Percentiles rank a stretch among this genome's conserved stretches.
Conservation (phyloP, 805 yeast genomes). For the Wickerhamiella spandovensis region DNA sequence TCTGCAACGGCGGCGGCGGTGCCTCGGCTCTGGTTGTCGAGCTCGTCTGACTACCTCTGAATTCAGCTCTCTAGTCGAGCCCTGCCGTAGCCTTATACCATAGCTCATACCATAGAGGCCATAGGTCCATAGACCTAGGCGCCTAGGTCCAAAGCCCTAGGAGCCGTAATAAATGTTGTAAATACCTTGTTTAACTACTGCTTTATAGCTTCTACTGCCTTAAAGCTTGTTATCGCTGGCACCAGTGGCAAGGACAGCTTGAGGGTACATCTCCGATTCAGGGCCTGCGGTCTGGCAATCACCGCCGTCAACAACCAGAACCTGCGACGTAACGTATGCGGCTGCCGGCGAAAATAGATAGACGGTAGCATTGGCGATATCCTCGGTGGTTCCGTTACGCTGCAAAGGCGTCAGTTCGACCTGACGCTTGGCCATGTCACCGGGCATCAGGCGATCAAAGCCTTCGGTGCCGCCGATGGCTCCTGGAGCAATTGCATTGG, state of each 20-base stretch:
- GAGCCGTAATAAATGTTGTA: too few species aligned
- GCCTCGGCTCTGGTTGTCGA: slow-evolving; percentile 88
- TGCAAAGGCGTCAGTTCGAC: slow-evolving; percentile 38
- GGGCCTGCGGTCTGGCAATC: slow-evolving; percentile 49
- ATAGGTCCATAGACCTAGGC: neutral
- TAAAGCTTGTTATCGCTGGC: neutral
- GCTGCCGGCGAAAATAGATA: slow-evolving; percentile 78
- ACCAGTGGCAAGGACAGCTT: slow-evolving; percentile 18
- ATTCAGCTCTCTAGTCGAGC: too few species aligned
- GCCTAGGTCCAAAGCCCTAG: neutral
- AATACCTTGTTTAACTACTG: too few species aligned
- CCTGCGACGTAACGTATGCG: slow-evolving; percentile 57
- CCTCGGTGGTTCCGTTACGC: slow-evolving; percentile 46
- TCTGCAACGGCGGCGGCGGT: slow-evolving; percentile 99
- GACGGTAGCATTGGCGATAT: slow-evolving; percentile 80
- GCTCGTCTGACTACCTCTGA: slow-evolving; percentile 29
- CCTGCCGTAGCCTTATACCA: too few species aligned
- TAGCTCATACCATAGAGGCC: too few species aligned
- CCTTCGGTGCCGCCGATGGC: slow-evolving; percentile 84
- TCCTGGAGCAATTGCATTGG: slow-evolving; percentile 86
- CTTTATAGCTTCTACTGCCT: too few species aligned
- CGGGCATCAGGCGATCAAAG: slow-evolving; percentile 43
- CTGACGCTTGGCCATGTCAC: slow-evolving; percentile 27
- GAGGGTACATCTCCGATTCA: slow-evolving; percentile 33
- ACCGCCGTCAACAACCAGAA: slow-evolving; percentile 80